Evolutionary conservation across 2,329 filamentous ascomycete genomes (phyloP).

Genomic region (Fusarium sp.): DNA sequence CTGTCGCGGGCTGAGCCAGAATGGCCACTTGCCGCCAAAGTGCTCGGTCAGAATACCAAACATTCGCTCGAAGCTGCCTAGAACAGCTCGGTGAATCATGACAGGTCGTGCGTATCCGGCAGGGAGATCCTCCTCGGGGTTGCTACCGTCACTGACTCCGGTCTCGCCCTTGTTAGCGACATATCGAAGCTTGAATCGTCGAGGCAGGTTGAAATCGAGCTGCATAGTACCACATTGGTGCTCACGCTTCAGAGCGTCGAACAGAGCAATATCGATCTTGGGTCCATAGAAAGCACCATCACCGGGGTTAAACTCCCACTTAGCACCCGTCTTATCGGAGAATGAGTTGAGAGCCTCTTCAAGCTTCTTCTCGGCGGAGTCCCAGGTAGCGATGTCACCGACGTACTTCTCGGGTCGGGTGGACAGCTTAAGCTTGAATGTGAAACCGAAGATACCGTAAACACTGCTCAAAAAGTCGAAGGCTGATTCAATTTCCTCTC

Average conservation of each 20-base stretch:
- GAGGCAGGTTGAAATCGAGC: constrained; percentile 82
- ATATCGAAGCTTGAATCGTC: constrained; percentile 53
- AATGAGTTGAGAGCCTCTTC: constrained; percentile 83
- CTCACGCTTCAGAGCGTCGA: constrained; percentile 81
- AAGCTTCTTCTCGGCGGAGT: constrained; percentile 84
- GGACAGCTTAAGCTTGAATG: constrained; percentile 93
- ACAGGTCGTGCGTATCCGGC: constrained; percentile 80
- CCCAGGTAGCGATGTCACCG: constrained; percentile 86
- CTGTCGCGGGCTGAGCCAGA: constrained; percentile 87
- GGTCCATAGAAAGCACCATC: constrained; percentile 98
- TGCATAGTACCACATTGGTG: constrained; percentile 78
- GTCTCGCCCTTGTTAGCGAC: constrained; percentile 61
- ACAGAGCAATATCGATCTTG: constrained; percentile 97
- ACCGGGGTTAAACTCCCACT: constrained; percentile 91
- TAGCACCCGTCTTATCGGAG: constrained; percentile 63
- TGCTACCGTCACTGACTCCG: constrained; percentile 54
- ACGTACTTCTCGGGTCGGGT: constrained; percentile 90
- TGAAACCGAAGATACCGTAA: constrained; percentile 67
- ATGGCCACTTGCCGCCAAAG: constrained; percentile 87
- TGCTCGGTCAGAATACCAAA: constrained; percentile 83
- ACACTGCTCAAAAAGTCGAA: constrained; percentile 88
- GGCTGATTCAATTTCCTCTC: constrained; percentile 70
- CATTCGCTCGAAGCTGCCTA: constrained; percentile 72
- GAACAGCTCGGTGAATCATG: constrained; percentile 86
- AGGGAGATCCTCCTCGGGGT: constrained; percentile 57